Evolutionary conservation across 2,329 filamentous ascomycete species (phyloP).

Genomic region (Aspergillus hortae): DNA sequence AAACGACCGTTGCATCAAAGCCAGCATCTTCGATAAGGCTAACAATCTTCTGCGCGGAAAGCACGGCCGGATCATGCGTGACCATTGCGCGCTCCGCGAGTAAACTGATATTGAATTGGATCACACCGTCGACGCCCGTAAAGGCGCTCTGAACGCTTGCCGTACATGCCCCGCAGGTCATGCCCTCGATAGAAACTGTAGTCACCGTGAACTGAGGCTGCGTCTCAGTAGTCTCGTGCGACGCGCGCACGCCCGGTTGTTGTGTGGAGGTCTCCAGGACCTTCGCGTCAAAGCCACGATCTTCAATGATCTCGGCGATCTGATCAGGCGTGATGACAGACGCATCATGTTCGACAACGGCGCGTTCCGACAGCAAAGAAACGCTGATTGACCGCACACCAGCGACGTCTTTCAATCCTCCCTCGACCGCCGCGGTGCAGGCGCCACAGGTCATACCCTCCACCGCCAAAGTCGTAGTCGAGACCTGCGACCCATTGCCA

Average conservation of each 20-base stretch:
- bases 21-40: slow-evolving; percentile 86
- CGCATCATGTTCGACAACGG: slow-evolving; percentile 78
- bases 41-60: slow-evolving; percentile 70
- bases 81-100: slow-evolving; percentile 89
- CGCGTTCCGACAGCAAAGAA: slow-evolving; percentile 77
- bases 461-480: slow-evolving; percentile 72
- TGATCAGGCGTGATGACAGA: slow-evolving; percentile 49
- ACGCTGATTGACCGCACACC: slow-evolving; percentile 76
- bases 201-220: slow-evolving; percentile 58
- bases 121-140: slow-evolving; percentile 68
- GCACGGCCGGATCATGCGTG: slow-evolving; percentile 70
- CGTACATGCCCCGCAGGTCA: slow-evolving; percentile 97
- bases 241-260: slow-evolving; percentile 26
- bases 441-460: slow-evolving; percentile 91
- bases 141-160: slow-evolving; percentile 86
- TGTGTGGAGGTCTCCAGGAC: slow-evolving; percentile 66
- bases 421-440: slow-evolving; percentile 81
- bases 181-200: slow-evolving; percentile 86
- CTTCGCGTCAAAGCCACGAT: slow-evolving; percentile 74
- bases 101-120: slow-evolving; percentile 92
- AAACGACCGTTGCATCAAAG: slow-evolving; percentile 80
- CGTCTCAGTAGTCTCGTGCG: slow-evolving; percentile 29
- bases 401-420: slow-evolving; percentile 69
- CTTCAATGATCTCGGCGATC: slow-evolving; percentile 58
- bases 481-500: slow-evolving; percentile 34